Conservation (phyloP, 73 alveolate species). For the Paramecium primaurelia region DNA sequence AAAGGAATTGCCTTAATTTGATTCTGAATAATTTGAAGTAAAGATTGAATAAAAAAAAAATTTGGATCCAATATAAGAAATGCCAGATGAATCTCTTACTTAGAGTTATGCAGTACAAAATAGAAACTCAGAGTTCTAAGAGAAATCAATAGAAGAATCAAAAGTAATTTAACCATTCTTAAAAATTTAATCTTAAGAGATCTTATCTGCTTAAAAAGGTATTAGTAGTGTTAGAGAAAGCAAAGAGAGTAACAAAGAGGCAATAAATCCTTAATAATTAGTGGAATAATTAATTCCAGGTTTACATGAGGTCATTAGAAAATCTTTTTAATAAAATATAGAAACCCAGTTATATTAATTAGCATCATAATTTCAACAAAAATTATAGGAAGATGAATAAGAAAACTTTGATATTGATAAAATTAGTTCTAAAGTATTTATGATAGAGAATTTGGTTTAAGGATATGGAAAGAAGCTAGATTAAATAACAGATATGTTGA, state of each 20-base stretch:
- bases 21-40: background rate
- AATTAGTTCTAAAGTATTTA: background rate
- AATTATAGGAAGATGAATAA: background rate
- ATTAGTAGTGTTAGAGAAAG: background rate
- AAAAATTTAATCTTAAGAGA: background rate
- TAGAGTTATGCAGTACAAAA: background rate
- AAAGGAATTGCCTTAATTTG: background rate
- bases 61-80: background rate
- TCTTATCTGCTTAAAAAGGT: background rate
- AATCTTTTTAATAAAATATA: background rate
- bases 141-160: background rate
- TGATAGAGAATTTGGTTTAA: background rate
- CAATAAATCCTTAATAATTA: background rate
- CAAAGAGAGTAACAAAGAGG: background rate
- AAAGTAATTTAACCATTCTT: background rate
- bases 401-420: background rate
- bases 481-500: background rate
- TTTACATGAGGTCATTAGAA: background rate
- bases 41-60: background rate
- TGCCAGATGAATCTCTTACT: background rate
- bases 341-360: background rate
- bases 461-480: background rate
- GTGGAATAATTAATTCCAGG: background rate
- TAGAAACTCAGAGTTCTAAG: background rate
- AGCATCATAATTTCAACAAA: background rate